Evolutionary conservation across 257 asterid species (phyloP), one percentile per base, ranked within the genome.

Genomic region (Thymus mandschuricus): DNA sequence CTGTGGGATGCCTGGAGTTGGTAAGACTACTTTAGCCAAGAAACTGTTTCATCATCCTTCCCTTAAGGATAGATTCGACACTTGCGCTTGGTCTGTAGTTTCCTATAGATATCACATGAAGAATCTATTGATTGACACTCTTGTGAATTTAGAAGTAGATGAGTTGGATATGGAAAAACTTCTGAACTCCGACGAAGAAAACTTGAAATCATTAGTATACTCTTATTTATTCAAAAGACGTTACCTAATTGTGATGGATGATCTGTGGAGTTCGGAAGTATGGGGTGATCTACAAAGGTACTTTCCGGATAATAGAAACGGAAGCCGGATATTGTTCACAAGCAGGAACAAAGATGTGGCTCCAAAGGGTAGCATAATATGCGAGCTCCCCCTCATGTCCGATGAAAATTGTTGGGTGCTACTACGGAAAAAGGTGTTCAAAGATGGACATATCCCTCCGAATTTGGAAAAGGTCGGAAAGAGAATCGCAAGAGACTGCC

Each of bases 1-100:
- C 1, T 79, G 51, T 11, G 84, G 84, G 9, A 80, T 80, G 87
- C 40, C 83, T 2, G 86, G 87, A 50, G 69, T 80, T 69, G 66
- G 74, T 44, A 69, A 69, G 66, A 69, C 74, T 15, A 69, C 66
- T 13, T 69, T 69, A 57, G 84, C 86, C 12, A 74, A 68, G 43
- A 76, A 72, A 43, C 6, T 81, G 15, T 81, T 56, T 64, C 51
- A 57, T 54, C 69, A 75, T 62, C 29, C 71, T 21, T 65, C 4
- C 3, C 11, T 75, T 43, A 48, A 27, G 4, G 2, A 71, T 40
- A 40, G 49, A 56, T 81, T 81, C 38, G 60, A 84, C 63, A 68
- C 64, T 8, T 43, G 71, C 33, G 21, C 41, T 1, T 76, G 76
- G 76, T 76, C 80, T 55, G 70, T 56, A 31, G 80, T 81, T 2